Percentiles rank a stretch among this genome's conserved stretches.
Conservation (phyloP, 1,139 yeast species). For the Lodderomyces parapsilosis region DNA sequence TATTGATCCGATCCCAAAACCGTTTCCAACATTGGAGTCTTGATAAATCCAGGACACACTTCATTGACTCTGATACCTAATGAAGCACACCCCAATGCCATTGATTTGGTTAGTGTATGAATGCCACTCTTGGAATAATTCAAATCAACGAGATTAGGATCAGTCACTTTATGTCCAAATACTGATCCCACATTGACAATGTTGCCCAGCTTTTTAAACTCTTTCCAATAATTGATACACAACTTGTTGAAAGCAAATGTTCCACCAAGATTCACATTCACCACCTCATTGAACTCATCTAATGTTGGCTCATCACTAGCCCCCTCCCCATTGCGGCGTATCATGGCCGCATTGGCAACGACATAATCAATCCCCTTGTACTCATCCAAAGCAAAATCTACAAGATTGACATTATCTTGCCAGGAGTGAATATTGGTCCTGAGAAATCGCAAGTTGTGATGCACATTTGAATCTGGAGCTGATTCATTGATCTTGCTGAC, state of each 20-base stretch:
- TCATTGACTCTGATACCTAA: conserved; percentile 17
- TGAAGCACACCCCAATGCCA: conserved; percentile 16
- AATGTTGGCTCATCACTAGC: conserved; percentile 45
- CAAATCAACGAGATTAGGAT: conserved; percentile 30
- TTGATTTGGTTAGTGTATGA: conserved; percentile 14
- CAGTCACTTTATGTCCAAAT: conserved; percentile 26
- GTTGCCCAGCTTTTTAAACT: conserved; percentile 66
- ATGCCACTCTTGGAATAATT: conserved; percentile 18
- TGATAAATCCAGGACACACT: conserved; percentile 22
- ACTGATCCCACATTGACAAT: conserved; percentile 66
- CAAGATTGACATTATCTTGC: conserved; percentile 35
- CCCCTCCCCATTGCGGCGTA: no score
- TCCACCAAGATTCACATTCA: conserved; percentile 71
- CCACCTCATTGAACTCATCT: conserved; percentile 61
- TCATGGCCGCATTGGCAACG: conserved; percentile 82
- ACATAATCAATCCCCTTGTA: conserved; percentile 71
- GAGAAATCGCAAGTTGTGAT: conserved; percentile 13
- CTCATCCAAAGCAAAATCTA: conserved; percentile 53
- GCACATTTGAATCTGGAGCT: conserved; percentile 4
- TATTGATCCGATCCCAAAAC: conserved; percentile 25
- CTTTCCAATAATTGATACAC: conserved; percentile 71
- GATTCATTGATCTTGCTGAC: conserved; percentile 9
- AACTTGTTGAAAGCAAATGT: conserved; percentile 71
- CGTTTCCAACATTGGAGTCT: conserved; percentile 29
- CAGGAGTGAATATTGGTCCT: conserved; percentile 51